These are phyloP conservation scores for Paramecium biaurelia DNA, from an alignment of 73 alveolate species.

Conservation along the genomic window DNA sequence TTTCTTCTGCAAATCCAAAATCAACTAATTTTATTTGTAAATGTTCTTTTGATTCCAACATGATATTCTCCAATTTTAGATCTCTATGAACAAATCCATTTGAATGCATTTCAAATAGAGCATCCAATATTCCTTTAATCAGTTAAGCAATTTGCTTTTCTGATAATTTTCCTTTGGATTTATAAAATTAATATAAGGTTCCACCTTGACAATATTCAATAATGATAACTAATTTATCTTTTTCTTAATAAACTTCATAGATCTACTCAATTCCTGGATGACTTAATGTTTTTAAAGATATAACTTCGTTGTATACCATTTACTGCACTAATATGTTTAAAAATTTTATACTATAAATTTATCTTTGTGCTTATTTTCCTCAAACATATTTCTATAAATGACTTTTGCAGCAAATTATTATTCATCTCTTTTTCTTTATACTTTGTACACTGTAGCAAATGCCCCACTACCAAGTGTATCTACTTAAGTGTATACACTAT, in stretches of 20 bases:
- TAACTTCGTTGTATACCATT: slow-evolving; percentile 74
- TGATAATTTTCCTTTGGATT: neutral
- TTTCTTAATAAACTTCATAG: slow-evolving; percentile 90
- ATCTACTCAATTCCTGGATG: slow-evolving; percentile 91
- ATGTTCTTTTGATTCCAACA: slow-evolving; percentile 48
- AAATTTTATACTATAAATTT: slow-evolving; percentile 19
- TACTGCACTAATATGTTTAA: neutral
- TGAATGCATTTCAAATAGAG: slow-evolving; percentile 28
- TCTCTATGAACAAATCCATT: slow-evolving; percentile 58
- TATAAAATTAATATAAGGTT: neutral
- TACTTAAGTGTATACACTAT: neutral
- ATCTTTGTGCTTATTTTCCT: slow-evolving; percentile 6
- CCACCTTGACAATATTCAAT: slow-evolving; percentile 74
- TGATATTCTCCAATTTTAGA: slow-evolving; percentile 58
- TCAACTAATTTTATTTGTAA: slow-evolving; percentile 44
- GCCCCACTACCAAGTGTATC: slow-evolving; percentile 16
- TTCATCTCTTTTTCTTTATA: slow-evolving; percentile 12
- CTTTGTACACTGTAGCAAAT: slow-evolving; percentile 18
- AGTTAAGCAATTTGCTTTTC: neutral
- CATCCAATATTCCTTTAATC: neutral
- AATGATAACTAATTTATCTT: slow-evolving; percentile 82
- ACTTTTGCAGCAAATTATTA: slow-evolving; percentile 2
- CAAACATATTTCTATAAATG: neutral
- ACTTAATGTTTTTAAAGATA: slow-evolving; percentile 76
- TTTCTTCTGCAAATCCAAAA: slow-evolving; percentile 65